phyloP scores from a whole-genome alignment of 2,329 filamentous ascomycete species.

The Cordyceps farinosa region DNA sequence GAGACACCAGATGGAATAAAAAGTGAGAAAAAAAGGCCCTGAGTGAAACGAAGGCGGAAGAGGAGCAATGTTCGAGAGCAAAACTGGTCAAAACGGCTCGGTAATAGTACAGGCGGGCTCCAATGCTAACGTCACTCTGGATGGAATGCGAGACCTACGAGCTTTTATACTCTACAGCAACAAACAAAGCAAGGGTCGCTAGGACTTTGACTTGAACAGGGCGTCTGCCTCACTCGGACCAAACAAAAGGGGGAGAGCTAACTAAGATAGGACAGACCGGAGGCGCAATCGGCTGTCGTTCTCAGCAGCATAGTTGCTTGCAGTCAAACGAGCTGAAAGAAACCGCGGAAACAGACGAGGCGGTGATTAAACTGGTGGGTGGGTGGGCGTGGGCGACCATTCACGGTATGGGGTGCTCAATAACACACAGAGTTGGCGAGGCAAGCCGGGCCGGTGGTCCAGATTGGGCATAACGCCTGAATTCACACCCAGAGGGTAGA shows the following conservation, averaged over 20 bases:
- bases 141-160: background rate
- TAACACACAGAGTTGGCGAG: background rate
- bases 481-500: background rate
- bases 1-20: background rate
- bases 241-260: background rate
- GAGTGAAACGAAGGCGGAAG: background rate
- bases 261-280: background rate
- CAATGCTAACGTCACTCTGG: background rate
- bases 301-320: background rate
- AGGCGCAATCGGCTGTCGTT: background rate
- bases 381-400: background rate
- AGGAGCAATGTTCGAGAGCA: background rate
- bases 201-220: background rate
- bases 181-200: background rate
- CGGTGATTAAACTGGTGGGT: background rate
- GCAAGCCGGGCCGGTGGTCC: background rate
- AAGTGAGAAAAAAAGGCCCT: background rate
- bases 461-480: background rate
- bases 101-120: background rate
- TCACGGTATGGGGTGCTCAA: background rate
- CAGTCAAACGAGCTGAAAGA: background rate
- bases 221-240: background rate
- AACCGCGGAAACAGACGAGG: background rate
- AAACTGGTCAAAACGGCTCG: background rate
- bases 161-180: constrained; percentile 1